phyloP scores from a whole-genome alignment of 345 rosid species.

The Tarenaya hassleriana region DNA sequence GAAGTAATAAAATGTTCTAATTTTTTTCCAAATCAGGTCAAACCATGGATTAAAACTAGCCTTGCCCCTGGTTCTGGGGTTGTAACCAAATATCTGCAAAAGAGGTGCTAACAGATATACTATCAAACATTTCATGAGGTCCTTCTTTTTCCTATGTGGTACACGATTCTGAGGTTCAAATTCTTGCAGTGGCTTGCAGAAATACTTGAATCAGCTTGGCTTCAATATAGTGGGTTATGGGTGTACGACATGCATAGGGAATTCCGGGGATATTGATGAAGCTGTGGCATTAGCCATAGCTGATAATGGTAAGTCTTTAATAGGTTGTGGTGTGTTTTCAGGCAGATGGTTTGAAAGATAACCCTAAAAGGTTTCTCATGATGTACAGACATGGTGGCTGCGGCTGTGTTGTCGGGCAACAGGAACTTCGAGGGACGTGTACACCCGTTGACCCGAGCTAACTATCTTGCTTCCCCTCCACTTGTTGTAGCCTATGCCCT shows the following conservation, averaged over 20 bases:
- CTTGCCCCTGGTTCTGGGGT: conserved; percentile 84
- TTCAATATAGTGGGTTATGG: conserved; percentile 76
- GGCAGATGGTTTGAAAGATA: too few relatives aligned
- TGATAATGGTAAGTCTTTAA: conserved; percentile 44
- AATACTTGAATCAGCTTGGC: conserved; percentile 54
- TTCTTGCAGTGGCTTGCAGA: conserved; percentile 55
- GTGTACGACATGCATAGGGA: conserved; percentile 81
- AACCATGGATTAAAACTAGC: conserved; percentile 87
- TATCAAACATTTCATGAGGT: too few relatives aligned
- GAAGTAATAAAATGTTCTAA: too few relatives aligned
- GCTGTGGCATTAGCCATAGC: conserved; percentile 57
- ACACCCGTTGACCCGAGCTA: conserved; percentile 77
- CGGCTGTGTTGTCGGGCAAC: conserved; percentile 88
- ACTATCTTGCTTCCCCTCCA: conserved; percentile 90
- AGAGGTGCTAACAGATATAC: conserved; percentile 37
- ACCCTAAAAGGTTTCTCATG: not conserved
- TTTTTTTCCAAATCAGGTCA: conserved; percentile 42
- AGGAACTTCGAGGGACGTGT: conserved; percentile 85
- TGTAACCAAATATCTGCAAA: conserved; percentile 56
- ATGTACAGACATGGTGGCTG: conserved; percentile 57
- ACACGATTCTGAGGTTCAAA: not conserved
- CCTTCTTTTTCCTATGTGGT: not conserved
- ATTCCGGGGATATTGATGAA: conserved; percentile 64
- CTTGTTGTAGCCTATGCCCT: conserved; percentile 89
- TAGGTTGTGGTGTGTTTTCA: too few relatives aligned